These are phyloP conservation scores for Paramyrothecium roridum DNA, from an alignment of 2,329 filamentous ascomycete genomes.

Conservation along the genomic window DNA sequence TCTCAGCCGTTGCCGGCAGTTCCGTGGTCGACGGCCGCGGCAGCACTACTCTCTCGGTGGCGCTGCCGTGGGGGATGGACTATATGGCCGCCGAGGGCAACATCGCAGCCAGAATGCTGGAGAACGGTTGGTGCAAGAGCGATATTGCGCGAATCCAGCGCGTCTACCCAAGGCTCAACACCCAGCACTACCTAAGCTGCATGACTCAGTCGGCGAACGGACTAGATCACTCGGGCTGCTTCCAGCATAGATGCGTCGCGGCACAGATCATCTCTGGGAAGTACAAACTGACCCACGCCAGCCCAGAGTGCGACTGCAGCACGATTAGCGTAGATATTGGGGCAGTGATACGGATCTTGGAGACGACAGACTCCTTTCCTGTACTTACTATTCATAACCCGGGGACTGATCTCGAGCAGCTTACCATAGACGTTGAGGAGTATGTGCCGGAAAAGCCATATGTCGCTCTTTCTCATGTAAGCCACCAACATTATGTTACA, in stretches of 20 bases:
- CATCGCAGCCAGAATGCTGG: conserved; percentile 15
- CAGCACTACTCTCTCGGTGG: not conserved
- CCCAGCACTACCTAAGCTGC: conserved; percentile 7
- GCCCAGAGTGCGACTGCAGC: conserved; percentile 15
- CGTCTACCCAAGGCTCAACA: conserved; percentile 12
- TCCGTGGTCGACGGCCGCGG: not conserved
- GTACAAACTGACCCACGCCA: conserved; percentile 20
- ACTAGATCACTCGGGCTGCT: conserved; percentile 21
- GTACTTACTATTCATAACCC: conserved; percentile 13
- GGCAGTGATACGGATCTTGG: conserved; percentile 1
- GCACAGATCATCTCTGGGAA: conserved; percentile 24
- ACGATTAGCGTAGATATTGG: conserved; percentile 13
- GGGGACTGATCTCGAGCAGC: conserved; percentile 5
- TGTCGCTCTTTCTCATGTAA: conserved; percentile 30
- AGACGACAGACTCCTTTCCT: not conserved
- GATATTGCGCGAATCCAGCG: conserved; percentile 23
- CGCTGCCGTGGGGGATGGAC: not conserved
- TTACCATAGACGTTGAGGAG: conserved; percentile 12
- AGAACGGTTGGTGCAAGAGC: conserved; percentile 26
- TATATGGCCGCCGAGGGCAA: not conserved
- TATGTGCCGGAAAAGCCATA: conserved; percentile 19
- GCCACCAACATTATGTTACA: not conserved
- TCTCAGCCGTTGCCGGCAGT: not conserved
- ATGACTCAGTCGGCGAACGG: conserved; percentile 7
- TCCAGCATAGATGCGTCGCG: conserved; percentile 16